These are phyloP conservation scores for Nothophytophthora sp. DNA, from an alignment of 352 stramenopile genomes.

Conservation along the genomic window DNA sequence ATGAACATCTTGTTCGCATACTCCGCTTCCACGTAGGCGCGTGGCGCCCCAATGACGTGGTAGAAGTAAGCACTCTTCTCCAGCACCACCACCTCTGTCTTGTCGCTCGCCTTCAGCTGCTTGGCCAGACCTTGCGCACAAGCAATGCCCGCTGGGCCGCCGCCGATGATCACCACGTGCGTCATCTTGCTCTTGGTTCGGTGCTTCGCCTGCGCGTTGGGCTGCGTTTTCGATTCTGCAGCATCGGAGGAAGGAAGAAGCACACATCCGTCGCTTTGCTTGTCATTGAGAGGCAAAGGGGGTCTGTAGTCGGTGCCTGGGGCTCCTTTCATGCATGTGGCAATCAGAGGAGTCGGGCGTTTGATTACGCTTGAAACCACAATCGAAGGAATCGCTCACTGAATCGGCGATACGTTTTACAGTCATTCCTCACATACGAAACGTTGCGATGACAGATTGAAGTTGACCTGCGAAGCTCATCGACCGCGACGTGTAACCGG, in stretches of 20 bases:
- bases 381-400: no score
- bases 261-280: no score
- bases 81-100: conserved; percentile 33
- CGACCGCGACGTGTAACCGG: no score
- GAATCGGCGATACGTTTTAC: no score
- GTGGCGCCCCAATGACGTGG: conserved; percentile 31
- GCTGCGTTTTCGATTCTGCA: neutral
- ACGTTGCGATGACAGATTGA: no score
- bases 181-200: conserved; percentile 3
- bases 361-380: no score
- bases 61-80: conserved; percentile 47
- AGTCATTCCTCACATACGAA: no score
- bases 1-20: conserved; percentile 46
- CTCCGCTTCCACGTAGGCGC: conserved; percentile 32
- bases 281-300: no score
- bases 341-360: no score
- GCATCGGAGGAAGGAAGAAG: neutral
- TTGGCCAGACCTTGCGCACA: conserved; percentile 18
- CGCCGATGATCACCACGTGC: conserved; percentile 28
- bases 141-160: conserved; percentile 16
- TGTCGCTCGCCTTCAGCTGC: conserved; percentile 20
- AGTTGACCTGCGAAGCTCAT: no score
- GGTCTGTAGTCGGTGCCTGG: no score
- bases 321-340: no score
- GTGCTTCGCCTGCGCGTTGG: neutral